Base-by-base conservation (phyloP, 2,329 filamentous ascomycete genomes). In the Colletotrichum lindemuthianum region DNA sequence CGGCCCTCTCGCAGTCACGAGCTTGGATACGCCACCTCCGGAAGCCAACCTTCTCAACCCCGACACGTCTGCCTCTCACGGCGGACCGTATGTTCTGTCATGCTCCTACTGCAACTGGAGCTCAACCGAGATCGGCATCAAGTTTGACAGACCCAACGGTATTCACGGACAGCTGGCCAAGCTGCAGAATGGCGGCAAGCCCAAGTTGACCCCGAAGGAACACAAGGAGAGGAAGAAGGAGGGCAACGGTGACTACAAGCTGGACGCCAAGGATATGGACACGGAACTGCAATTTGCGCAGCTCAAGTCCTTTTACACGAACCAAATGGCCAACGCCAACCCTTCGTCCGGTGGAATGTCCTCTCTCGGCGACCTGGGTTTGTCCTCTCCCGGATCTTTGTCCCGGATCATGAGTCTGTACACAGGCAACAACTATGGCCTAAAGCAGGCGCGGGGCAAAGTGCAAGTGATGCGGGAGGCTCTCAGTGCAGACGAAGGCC, bases 61-160 rank as follows among this genome's bases (percentile, higher is more conserved):
- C n/a, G 84, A 84, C 44, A 76, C 74, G 63, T 72, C 79, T 36
- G 60, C 73, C 51, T 53, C 77, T 33, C 64, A 76, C 32, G 66
- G 71, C 6, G 81, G 79, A 2, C 89, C 91, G 0, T 97, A 90
- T 77, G 88, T 95, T 39, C 83, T 99, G 45, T 87, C 90, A 41
- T 99, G 96, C 80, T 88, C 89, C 55, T 97, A 97, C 78, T 99
- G 96, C 81, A 89, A 92, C 76, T 99, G 96, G 96, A 92, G 88
- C 67, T 95, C 93, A 2, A 85, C 90, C 56, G 96, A 99, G 74
- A 92, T 97, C 45, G 93, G 91, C 41, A 90, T 99, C 76, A 88
- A 92, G 71, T 96, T 99, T 74, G 92, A 95, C 72, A 94, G 95
- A 71, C 89, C 92, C 9, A 96, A 92, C 64, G 92, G 93, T 66